These are phyloP conservation scores for Penicillium salamii DNA, from an alignment of 495 filamentous ascomycete species.

Conservation along the genomic window DNA sequence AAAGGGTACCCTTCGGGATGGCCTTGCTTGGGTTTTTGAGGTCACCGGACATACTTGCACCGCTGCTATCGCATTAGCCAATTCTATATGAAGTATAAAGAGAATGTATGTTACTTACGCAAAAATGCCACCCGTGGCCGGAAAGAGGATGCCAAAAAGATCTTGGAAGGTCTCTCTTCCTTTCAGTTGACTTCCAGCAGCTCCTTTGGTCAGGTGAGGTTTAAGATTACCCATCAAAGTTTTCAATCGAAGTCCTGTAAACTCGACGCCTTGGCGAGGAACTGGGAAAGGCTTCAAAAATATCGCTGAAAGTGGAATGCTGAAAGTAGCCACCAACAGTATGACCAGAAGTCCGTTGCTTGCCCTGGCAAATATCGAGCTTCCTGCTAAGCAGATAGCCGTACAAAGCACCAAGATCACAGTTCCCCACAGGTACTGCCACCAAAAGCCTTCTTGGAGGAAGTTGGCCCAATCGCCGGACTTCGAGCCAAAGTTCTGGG, in stretches of 20 bases:
- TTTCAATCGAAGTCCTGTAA: slow-evolving; percentile 67
- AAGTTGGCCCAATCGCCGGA: slow-evolving; percentile 58
- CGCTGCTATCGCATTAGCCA: slow-evolving; percentile 39
- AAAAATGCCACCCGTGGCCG: slow-evolving; percentile 74
- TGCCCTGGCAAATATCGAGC: slow-evolving; percentile 73
- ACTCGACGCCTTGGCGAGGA: slow-evolving; percentile 60
- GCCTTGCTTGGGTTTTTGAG: slow-evolving; percentile 78
- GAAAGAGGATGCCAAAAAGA: slow-evolving; percentile 84
- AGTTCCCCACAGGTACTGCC: slow-evolving; percentile 76
- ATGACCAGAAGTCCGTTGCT: slow-evolving; percentile 77
- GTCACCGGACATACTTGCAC: slow-evolving; percentile 91
- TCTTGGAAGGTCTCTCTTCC: slow-evolving; percentile 75
- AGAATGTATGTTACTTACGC: slow-evolving; percentile 41
- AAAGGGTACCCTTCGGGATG: slow-evolving; percentile 78
- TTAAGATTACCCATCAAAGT: slow-evolving; percentile 72
- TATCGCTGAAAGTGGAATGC: slow-evolving; percentile 75
- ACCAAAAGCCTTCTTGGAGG: slow-evolving; percentile 72
- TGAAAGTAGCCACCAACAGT: slow-evolving; percentile 71
- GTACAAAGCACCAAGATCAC: slow-evolving; percentile 71
- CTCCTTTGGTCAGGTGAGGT: slow-evolving; percentile 64
- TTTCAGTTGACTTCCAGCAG: slow-evolving; percentile 62
- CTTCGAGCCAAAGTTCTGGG: slow-evolving; percentile 65
- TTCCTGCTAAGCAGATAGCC: slow-evolving; percentile 73
- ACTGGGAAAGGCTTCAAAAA: slow-evolving; percentile 64
- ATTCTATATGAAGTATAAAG: background rate